These are phyloP conservation scores for Trebouxia sp. DNA, from an alignment of 139 green algal species.

Conservation along the genomic window DNA sequence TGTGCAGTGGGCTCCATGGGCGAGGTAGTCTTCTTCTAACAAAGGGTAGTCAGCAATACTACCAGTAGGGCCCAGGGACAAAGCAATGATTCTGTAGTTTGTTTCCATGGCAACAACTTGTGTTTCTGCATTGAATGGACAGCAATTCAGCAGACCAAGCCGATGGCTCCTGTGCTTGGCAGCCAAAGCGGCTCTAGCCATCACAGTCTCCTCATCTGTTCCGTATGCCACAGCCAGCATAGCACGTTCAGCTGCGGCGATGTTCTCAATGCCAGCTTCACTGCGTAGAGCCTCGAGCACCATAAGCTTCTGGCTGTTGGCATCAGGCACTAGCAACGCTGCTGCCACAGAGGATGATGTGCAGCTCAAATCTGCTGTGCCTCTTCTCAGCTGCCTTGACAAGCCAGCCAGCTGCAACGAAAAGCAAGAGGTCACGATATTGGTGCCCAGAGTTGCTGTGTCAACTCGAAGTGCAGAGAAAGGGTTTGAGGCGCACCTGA, in stretches of 20 bases:
- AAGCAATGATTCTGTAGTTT: not conserved
- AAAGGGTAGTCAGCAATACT: not conserved
- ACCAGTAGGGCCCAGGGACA: not conserved
- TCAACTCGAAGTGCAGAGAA: too few species aligned
- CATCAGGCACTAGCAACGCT: not conserved
- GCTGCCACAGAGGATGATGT: not conserved
- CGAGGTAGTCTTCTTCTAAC: not conserved
- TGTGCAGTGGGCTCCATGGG: constrained; percentile 1
- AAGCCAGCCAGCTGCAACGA: not conserved
- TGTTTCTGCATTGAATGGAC: not conserved
- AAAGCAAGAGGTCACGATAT: not conserved
- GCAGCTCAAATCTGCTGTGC: not conserved
- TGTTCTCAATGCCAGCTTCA: not conserved
- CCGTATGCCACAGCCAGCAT: not conserved
- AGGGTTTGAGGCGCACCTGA: not conserved
- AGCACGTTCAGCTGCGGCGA: constrained; percentile 1
- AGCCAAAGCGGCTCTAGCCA: not conserved
- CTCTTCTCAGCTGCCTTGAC: not conserved
- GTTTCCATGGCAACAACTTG: not conserved
- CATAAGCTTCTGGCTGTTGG: constrained; percentile 15
- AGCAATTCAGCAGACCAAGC: not conserved
- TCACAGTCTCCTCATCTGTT: constrained; percentile 1
- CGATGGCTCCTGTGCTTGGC: not conserved
- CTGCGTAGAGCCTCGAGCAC: not conserved
- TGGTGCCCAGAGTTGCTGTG: not conserved